Percentiles rank a stretch among this genome's conserved stretches.
phyloP scores from a whole-genome alignment of 2,329 filamentous ascomycete genomes.

The Talaromyces sp. region DNA sequence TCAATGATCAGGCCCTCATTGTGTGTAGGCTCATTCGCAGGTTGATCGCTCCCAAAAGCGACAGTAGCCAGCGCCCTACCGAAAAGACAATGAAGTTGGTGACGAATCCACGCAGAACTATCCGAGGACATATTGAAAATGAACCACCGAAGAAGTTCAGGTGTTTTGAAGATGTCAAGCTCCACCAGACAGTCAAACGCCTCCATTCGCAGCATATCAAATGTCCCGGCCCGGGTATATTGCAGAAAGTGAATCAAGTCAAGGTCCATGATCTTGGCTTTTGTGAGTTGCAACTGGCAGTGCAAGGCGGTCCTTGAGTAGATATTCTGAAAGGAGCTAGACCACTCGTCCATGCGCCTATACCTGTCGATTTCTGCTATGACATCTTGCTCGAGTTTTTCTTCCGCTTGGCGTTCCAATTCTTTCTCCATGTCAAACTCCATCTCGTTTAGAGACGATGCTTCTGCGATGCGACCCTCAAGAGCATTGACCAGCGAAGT shows the following conservation, averaged over 20 bases:
- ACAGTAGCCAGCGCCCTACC: conserved; percentile 54
- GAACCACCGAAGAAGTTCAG: conserved; percentile 52
- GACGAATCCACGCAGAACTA: conserved; percentile 54
- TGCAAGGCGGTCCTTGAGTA: conserved; percentile 58
- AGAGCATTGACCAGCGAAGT: conserved; percentile 54
- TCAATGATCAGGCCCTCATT: conserved; percentile 52
- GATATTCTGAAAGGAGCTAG: conserved; percentile 60
- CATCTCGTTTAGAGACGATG: conserved; percentile 36
- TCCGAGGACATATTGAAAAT: conserved; percentile 54
- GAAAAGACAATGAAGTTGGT: conserved; percentile 49
- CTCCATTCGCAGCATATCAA: conserved; percentile 55
- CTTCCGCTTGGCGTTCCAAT: conserved; percentile 46
- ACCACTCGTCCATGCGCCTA: conserved; percentile 62
- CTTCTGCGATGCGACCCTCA: conserved; percentile 38
- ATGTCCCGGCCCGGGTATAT: conserved; percentile 56
- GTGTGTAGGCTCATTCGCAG: conserved; percentile 28
- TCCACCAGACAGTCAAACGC: conserved; percentile 56
- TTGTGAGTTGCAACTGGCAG: conserved; percentile 53
- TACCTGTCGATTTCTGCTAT: conserved; percentile 60
- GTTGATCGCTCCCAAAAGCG: conserved; percentile 50
- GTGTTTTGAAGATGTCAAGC: conserved; percentile 49
- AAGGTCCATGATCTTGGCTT: conserved; percentile 48
- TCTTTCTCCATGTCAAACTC: conserved; percentile 45
- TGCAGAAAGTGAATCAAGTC: conserved; percentile 55
- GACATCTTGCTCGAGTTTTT: conserved; percentile 53